Evolutionary conservation across 768 basidiomycete species (phyloP).

Genomic region (Pisolithus orientalis): DNA sequence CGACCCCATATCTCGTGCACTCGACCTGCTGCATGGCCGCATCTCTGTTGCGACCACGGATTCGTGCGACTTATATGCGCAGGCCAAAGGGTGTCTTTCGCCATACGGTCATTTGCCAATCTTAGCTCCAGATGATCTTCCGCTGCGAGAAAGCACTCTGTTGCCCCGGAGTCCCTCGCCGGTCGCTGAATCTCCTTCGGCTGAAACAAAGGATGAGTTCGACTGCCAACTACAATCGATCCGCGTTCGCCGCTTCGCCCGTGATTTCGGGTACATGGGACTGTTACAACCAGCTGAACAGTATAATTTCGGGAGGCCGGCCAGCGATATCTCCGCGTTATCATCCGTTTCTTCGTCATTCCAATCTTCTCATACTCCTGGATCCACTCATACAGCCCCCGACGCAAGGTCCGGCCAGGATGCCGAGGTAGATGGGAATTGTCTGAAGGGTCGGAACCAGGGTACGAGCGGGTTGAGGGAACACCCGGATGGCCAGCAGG

Average conservation of each 20-base stretch:
- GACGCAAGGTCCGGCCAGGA: slow-evolving; percentile 2
- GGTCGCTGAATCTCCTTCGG: not conserved
- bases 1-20: not conserved
- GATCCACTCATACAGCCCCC: slow-evolving; percentile 1
- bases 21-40: not conserved
- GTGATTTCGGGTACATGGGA: slow-evolving; percentile 2
- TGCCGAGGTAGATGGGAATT: slow-evolving; percentile 7
- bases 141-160: not conserved
- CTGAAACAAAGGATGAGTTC: not conserved
- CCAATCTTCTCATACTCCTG: slow-evolving; percentile 1
- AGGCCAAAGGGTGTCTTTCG: not conserved
- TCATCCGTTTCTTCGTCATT: not conserved
- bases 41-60: not conserved
- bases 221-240: not conserved
- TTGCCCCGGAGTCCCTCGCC: not conserved
- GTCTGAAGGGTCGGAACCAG: slow-evolving; percentile 10
- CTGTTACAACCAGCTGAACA: not conserved
- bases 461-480: slow-evolving; percentile 3
- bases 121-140: not conserved
- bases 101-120: not conserved
- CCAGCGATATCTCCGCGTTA: not conserved
- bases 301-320: not conserved
- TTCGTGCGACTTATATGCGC: not conserved
- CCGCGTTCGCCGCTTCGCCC: slow-evolving; percentile 6
- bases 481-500: not conserved